Percentiles rank a stretch among this genome's conserved stretches.
phyloP scores from a whole-genome alignment of 78 protist species.

The Dictyostelium intermedium region DNA sequence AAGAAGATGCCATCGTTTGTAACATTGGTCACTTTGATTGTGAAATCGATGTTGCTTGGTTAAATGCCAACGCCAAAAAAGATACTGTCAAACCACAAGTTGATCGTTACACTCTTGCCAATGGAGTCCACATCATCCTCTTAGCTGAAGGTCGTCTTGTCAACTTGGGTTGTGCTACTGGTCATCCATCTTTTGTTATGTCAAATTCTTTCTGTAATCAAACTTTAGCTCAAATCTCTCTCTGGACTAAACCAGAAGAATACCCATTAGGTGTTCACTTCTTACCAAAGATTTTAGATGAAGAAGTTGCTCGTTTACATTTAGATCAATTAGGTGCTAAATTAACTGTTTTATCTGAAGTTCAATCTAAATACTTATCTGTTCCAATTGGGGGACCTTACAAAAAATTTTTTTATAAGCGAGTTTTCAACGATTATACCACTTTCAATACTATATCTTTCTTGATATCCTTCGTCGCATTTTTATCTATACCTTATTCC shows the following conservation, averaged over 20 bases:
- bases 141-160: conserved; percentile 99
- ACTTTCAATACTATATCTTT: too few species aligned
- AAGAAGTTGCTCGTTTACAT: conserved; percentile 99
- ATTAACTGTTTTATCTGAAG: conserved; percentile 91
- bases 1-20: conserved; percentile 98
- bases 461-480: too few species aligned
- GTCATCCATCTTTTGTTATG: conserved; percentile 99
- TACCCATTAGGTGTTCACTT: conserved; percentile 93
- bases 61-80: conserved; percentile 88
- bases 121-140: conserved; percentile 95
- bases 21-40: conserved; percentile 99
- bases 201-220: conserved; percentile 99
- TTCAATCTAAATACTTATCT: conserved; percentile 95
- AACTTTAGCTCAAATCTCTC: conserved; percentile 98
- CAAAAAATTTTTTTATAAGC: too few species aligned
- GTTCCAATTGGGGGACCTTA: conserved; percentile 90
- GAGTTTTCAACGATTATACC: too few species aligned
- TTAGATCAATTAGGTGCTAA: conserved; percentile 94
- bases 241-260: conserved; percentile 90
- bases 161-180: conserved; percentile 99
- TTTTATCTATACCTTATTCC: too few species aligned
- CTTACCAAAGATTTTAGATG: conserved; percentile 99
- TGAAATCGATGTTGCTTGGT: conserved; percentile 98
- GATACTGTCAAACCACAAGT: conserved; percentile 98
- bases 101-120: conserved; percentile 94